Conservation (phyloP, 2,329 filamentous ascomycete genomes). For the Elsinoe fawcettii region DNA sequence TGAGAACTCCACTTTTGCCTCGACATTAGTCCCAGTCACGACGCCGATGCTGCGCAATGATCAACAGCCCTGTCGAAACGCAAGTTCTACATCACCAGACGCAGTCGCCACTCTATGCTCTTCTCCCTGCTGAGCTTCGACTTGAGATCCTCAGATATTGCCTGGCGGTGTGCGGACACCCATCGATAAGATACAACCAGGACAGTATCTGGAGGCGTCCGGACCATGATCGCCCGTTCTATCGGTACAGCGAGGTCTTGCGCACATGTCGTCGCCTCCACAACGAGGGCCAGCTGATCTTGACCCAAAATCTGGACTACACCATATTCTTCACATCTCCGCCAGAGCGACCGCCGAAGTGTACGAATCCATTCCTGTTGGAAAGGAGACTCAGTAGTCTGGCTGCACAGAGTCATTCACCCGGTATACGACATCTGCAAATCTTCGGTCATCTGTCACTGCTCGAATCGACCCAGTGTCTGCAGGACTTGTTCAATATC, state of each 20-base stretch:
- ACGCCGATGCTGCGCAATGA: not conserved
- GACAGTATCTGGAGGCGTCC: conserved; percentile 29
- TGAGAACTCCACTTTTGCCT: not conserved
- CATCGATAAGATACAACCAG: conserved; percentile 21
- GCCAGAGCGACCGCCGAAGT: conserved; percentile 12
- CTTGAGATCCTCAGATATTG: conserved; percentile 31
- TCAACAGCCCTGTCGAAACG: not conserved
- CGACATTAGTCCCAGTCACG: not conserved
- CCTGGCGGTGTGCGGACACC: conserved; percentile 26
- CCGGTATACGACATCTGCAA: conserved; percentile 12
- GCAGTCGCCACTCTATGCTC: not conserved
- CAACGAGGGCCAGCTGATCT: conserved; percentile 25
- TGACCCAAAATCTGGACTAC: conserved; percentile 13
- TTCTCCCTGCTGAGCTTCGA: conserved; percentile 25
- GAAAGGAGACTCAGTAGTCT: not conserved
- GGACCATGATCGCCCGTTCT: conserved; percentile 25
- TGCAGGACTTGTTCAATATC: conserved; percentile 19
- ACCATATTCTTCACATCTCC: conserved; percentile 14
- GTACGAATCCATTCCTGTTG: conserved; percentile 7
- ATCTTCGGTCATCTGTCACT: conserved; percentile 16
- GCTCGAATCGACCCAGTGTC: conserved; percentile 8
- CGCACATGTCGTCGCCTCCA: conserved; percentile 32
- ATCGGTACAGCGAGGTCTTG: conserved; percentile 24
- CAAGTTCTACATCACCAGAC: not conserved
- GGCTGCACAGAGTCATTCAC: not conserved